These are phyloP conservation scores for Moringa oleifera DNA, from an alignment of 345 rosid species.

Conservation along the genomic window DNA sequence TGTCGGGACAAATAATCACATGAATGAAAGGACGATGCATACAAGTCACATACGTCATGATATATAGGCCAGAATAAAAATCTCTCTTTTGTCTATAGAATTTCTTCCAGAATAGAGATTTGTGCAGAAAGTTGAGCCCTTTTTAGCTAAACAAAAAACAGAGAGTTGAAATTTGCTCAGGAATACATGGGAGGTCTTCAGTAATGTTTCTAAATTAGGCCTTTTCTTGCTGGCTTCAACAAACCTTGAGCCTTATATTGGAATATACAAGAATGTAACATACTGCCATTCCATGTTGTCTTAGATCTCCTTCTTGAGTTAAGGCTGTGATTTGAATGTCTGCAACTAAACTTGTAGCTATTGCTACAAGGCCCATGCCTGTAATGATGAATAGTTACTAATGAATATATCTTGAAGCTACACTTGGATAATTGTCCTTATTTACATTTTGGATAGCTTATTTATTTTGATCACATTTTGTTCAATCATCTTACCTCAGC, in stretches of 20 bases:
- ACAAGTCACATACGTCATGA: too few relatives aligned
- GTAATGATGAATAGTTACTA: not conserved
- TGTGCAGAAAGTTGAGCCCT: too few relatives aligned
- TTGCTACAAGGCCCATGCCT: not conserved
- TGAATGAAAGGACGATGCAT: too few relatives aligned
- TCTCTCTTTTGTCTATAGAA: too few relatives aligned
- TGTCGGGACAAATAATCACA: too few relatives aligned
- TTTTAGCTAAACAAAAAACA: too few relatives aligned
- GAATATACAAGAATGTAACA: not conserved
- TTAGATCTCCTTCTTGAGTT: slow-evolving; percentile 5
- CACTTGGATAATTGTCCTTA: not conserved
- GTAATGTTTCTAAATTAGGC: not conserved
- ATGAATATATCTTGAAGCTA: not conserved
- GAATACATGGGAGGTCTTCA: too few relatives aligned
- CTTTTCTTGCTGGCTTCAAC: not conserved
- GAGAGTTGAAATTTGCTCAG: too few relatives aligned
- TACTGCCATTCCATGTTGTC: not conserved
- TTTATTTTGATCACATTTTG: slow-evolving; percentile 9
- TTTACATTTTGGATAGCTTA: not conserved
- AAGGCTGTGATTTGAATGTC: slow-evolving; percentile 10
- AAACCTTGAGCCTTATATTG: not conserved
- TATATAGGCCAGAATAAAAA: too few relatives aligned
- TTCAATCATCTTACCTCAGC: slow-evolving; percentile 45
- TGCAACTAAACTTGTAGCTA: not conserved
- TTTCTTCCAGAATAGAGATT: not conserved